Base-by-base conservation (phyloP, 1,139 yeast species). In the Kodamaea sp. region DNA sequence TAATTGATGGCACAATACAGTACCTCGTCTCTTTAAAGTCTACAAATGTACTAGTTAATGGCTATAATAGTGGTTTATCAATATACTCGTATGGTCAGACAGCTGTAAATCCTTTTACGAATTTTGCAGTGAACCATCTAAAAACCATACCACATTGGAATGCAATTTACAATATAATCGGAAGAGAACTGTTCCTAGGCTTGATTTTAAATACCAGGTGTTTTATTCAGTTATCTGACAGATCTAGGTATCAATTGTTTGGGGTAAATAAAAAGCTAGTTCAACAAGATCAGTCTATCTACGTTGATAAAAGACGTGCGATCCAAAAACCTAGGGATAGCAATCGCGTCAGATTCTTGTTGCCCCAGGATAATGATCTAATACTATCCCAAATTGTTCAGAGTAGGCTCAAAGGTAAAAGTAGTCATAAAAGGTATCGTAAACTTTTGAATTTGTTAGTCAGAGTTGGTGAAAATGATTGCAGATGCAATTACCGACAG, bases 131-230 rank as follows among this genome's bases (percentile, higher is more conserved):
- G 6, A 63, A 58, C 34, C 42, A 47, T 4, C 45, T 75, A 24
- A 72, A 72, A 40, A 48, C 59, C 5, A 9, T 8, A 2, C 48
- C 58, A 5, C 43, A 52, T n/a, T 73, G 79, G 71, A 59, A 61
- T 15, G 45, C 53, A 6, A 41, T 75, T 0, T 67, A 55, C 40
- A 37, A 40, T 1, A 36, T 55, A 2, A 44, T 74, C 0, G 79
- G 79, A 0, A 41, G 42, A 8, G 40, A 40, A 1, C 39, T 36
- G 1, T 73, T 74, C 46, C 29, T 65, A 5, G 43, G 58, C 4
- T 38, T 76, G 35, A 20, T 77, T 1, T 36, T 66, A 8, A 55
- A 57, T 24, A 49, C 54, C 26, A 54, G 53, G 27, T 67, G 71
- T 7, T 62, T 49, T 37, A 32, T 53, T 8, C 30, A 31, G 11